Evolutionary conservation across 768 basidiomycete genomes (phyloP), one percentile per base, ranked within the genome.

Genomic region (Kwoniella sp.): DNA sequence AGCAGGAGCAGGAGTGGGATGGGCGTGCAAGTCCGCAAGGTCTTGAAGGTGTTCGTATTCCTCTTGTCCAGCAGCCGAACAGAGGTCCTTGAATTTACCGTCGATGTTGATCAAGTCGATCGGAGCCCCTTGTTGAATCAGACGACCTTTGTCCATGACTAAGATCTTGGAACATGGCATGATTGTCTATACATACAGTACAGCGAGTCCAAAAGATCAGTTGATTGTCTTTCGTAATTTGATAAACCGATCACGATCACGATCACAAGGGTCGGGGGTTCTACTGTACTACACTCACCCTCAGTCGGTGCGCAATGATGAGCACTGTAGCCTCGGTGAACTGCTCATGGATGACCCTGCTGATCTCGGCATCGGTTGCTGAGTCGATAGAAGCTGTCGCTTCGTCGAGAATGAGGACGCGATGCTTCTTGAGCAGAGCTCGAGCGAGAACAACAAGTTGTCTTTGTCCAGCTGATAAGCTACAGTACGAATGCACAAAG

Each of bases 381-480:
- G 70, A 70, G 58, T 77, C 76, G 49, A 79, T 74, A 30, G 68
- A 72, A 22, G 76, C 76, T 2, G 77, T 77, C 6, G 68, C 71
- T 65, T 76, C 75, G 33, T 78, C 75, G 47, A 77, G 57, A n/a
- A 78, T 71, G 13, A 78, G 57, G 48, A 77, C 62, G 50, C 66
- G 72, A 51, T 74, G 72, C 29, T 65, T 52, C 55, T 73, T 71
- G 17, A 79, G 48, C 19, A 79, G 56, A 1, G 74, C 76, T 36
- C 73, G 57, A 21, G 77, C 77, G 12, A 79, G 65, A 9, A 74
- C 77, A 4, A 79, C 67, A 1, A 79, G 67, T 57, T 79, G 77
- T 37, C 73, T 74, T 53, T 79, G 76, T 2, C 77, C 77, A 3
- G 73, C 68, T 12, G 75, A 77, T 15, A 76, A 58, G 58, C 74